Evolutionary conservation across 768 basidiomycete genomes (phyloP), one percentile per base, ranked within the genome.

Genomic region (Amanita pseudoporphyria): DNA sequence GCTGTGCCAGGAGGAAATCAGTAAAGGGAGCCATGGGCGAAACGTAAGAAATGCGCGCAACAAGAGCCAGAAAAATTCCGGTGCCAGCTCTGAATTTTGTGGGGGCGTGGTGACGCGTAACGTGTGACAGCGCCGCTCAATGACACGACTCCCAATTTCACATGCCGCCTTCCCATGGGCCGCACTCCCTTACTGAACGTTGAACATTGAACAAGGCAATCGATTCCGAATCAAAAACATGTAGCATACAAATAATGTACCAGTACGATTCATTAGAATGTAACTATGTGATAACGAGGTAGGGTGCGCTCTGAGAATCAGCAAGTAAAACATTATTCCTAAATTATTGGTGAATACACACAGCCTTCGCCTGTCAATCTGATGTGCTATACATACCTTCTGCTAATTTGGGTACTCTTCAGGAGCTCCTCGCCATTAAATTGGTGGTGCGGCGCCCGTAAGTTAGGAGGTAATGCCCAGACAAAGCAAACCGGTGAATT

Each of bases 1-100:
- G 64, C 60, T 73, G 55, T 37, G 76, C 66, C 61, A 84, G 69
- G 56, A 90, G 71, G 57, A 84, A 68, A 64, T 87, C 83, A 57
- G 87, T 84, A 66, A 90, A 77, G 53, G 78, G 73, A 62, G 77
- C 72, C 86, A 87, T 87, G 70, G 65, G 57, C 49, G 59, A 56
- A 57, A 48, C 4, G 28, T 37, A 31, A 48, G 38, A 40, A 48
- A 50, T 40, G 40, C 49, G 41, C 22, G 49, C 39, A 21, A 36
- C 9, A 9, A 42, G 30, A 22, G 13, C 12, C 12, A 16, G 32
- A 50, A 50, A 50, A 41, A 35, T 14, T 42, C 37, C 3, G n/a
- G 26, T 28, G 26, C 26, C 26, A n/a, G 13, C 14, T 13, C 42
- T 30, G 39, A 3, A 36, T 16, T 40, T n/a, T 48, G 39, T 48